Evolutionary conservation across 495 filamentous ascomycete species (phyloP), one percentile per base, ranked within the genome.

Genomic region (Penicillium longicatenatum): DNA sequence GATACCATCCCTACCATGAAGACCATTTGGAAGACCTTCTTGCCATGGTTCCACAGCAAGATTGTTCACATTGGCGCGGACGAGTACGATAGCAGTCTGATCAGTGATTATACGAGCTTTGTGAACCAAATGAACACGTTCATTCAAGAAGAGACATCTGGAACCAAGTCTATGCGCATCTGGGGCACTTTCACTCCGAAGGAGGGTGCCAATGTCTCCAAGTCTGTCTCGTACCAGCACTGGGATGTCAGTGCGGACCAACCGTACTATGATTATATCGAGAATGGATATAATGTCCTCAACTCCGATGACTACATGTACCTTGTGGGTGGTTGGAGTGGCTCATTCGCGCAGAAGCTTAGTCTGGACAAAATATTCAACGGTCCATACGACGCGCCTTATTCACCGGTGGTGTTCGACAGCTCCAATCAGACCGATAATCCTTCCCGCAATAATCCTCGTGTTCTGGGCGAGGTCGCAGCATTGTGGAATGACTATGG

Each of bases 401-500:
- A 72, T 64, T 67, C 74, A 14, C 80, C 80, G 0, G 62, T 75
- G 53, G 68, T 79, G 47, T 83, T 83, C 52, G 76, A 83, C 61
- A 67, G 63, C 0, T 66, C 70, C 1, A 73, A 76, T 30, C 64
- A 66, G 2, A 69, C 68, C 4, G 77, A 82, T 14, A 82, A 83
- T 57, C 76, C 79, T 2, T 54, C 73, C 1, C 54, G 61, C 8
- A 55, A 70, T 8, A 75, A 74, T 51, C 60, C 75, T 2, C 63
- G 64, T 6, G 70, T 82, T 14, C 70, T 79, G 11, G 80, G 80
- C 0, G 67, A 73, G 20, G 55, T 82, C 16, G 70, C 72, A 1
- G 72, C 79, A 2, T 56, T 79, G 11, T 83, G 80, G 80, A 83
- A 82, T 51, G 80, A 83, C 57, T 81, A 70, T 42, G 80, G 80